Evolutionary conservation across 208 protist species (phyloP).

Genomic region (Vickermania spadyakhi): DNA sequence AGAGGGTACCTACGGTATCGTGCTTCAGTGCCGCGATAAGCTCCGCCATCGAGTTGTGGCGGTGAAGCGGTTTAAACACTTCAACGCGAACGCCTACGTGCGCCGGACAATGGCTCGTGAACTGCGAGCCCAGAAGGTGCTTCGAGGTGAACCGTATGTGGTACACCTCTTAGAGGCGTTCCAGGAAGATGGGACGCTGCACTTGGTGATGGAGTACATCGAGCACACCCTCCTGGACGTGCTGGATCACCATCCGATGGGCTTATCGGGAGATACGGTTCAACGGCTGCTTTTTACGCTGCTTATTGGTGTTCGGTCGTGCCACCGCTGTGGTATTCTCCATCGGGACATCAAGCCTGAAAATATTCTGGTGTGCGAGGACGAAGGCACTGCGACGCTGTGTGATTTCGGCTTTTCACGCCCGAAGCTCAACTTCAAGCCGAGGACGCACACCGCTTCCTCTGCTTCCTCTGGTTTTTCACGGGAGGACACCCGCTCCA

Average conservation of each 20-base stretch:
- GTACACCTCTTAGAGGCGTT: conserved; percentile 87
- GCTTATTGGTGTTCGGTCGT: conserved; percentile 79
- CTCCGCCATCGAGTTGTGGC: conserved; percentile 77
- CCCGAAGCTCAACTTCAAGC: conserved; percentile 6
- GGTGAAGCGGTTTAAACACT: conserved; percentile 94
- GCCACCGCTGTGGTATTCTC: conserved; percentile 87
- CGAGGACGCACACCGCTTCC: not conserved
- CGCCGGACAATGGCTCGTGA: conserved; percentile 88
- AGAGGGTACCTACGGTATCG: conserved; percentile 93
- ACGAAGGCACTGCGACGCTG: conserved; percentile 43
- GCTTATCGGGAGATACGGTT: conserved; percentile 39
- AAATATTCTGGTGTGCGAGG: conserved; percentile 70
- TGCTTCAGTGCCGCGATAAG: conserved; percentile 86
- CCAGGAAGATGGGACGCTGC: conserved; percentile 75
- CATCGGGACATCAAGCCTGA: conserved; percentile 91
- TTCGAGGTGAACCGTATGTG: conserved; percentile 84
- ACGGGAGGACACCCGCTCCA: not conserved
- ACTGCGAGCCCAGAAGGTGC: conserved; percentile 83
- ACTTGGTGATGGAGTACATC: conserved; percentile 94
- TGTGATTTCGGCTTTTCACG: conserved; percentile 90
- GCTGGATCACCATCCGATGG: conserved; percentile 47
- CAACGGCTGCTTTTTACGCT: conserved; percentile 82
- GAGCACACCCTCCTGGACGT: conserved; percentile 83
- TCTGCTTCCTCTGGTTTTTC: not conserved
- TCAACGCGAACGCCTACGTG: conserved; percentile 78